Base-by-base conservation (phyloP, 83 land plant species). In the Diphasiastrum complanatum region DNA sequence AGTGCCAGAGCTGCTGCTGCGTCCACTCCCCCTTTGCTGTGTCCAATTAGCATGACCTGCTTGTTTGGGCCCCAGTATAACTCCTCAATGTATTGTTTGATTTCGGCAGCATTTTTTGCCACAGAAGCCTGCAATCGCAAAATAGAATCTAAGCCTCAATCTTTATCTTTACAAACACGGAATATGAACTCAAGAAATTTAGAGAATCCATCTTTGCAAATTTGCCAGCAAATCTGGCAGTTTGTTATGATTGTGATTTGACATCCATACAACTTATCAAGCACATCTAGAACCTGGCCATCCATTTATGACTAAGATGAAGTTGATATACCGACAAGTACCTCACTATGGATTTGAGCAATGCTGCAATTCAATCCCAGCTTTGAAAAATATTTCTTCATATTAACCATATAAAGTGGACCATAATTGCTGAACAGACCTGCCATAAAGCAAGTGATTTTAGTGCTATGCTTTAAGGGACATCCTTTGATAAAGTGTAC, bases 341-440 rank as follows among this genome's bases (percentile, higher is more conserved):
- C 92, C 89, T 87, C 93, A 60, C 91, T 87, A 48, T 87, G 93
- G 43, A 87, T 87, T 73, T 79, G 81, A 23, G 89, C 93, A 59
- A 79, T 87, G 63, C 84, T 89, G 63, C 93, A 84, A 14, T 75
- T 70, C 24, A 87, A 64, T 6, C 93, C 93, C 85, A 84, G 70
- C 79, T 84, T 87, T 64, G 89, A 84, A 67, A 87, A 87, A 26
- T 57, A 77, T 30, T 32, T 63, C 71, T 87, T 87, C 48, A 89
- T 87, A 41, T 68, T 76, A 46, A 79, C 76, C 62, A 87, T 84
- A 72, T 87, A 87, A 16, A 87, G 78, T 22, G 93, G 93, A 0
- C 89, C 89, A 66, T 84, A 85, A 54, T 86, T 87, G 74, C 93
- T 87, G 58, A 87, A 87, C 38, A 87, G 71, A 64, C 93, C 92